Conservation (phyloP, 371 early-diverging fungal genomes). For the Blastocladiella emersonii region DNA sequence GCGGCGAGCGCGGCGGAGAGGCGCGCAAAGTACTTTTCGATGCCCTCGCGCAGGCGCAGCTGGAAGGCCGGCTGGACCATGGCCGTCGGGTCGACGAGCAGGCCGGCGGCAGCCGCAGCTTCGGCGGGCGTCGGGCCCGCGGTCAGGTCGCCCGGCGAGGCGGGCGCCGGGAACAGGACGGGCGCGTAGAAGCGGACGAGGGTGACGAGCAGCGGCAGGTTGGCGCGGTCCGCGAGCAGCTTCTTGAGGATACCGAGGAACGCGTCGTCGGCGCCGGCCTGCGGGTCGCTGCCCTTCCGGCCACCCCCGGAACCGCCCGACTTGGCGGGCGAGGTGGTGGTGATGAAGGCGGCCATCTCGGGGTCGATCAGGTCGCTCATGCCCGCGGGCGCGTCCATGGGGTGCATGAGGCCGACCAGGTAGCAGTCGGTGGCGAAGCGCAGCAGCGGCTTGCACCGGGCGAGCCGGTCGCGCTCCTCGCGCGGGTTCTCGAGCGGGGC, state of each 20-base stretch:
- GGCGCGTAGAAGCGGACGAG: constrained; percentile 2
- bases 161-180: not conserved
- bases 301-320: not conserved
- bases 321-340: not conserved
- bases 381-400: not conserved
- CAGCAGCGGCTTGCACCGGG: constrained; percentile 50
- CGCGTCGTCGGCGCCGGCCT: not conserved
- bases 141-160: no score
- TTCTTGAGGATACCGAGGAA: not conserved
- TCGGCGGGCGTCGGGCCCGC: no score
- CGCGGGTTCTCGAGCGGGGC: constrained; percentile 60
- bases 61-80: not conserved
- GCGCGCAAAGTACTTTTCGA: not conserved
- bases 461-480: constrained; percentile 60
- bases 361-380: no score
- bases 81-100: no score
- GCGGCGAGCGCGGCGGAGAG: not conserved
- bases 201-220: not conserved
- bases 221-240: not conserved
- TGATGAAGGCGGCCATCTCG: no score
- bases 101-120: no score
- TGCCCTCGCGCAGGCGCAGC: not conserved
- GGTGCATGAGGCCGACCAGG: constrained; percentile 51
- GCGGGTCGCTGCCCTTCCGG: not conserved
- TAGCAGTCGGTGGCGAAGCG: constrained; percentile 71